A percentile compares a stretch with the other conserved stretches of the same genome.
Evolutionary conservation across 352 stramenopile species (phyloP).

Genomic region (Globisporangium rhizosaccharum): DNA sequence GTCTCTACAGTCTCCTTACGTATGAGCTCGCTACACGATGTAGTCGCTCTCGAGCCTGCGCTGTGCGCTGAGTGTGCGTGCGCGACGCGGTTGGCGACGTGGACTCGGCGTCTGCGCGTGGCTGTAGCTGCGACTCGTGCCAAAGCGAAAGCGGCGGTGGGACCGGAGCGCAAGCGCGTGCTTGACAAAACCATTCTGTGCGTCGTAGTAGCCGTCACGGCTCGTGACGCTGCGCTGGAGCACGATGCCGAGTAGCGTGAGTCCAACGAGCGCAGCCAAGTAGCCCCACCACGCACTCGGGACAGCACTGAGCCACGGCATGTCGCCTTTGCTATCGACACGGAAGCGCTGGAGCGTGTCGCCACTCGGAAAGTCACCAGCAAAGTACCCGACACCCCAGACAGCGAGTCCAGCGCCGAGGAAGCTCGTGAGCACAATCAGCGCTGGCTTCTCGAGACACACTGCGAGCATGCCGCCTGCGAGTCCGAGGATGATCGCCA

Average conservation of each 20-base stretch:
- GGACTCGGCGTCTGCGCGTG: slow-evolving; percentile 9
- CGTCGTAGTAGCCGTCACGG: slow-evolving; percentile 24
- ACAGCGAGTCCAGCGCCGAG: slow-evolving; percentile 35
- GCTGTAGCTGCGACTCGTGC: not conserved
- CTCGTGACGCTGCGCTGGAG: slow-evolving; percentile 45
- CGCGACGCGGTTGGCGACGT: not conserved
- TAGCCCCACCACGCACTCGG: slow-evolving; percentile 59
- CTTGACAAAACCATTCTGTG: slow-evolving; percentile 6
- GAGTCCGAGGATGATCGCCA: slow-evolving; percentile 39
- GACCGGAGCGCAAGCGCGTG: not conserved
- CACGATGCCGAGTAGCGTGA: slow-evolving; percentile 37
- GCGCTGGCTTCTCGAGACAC: slow-evolving; percentile 51
- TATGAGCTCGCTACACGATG: slow-evolving; percentile 33
- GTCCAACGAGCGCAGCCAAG: slow-evolving; percentile 36
- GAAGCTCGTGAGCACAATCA: slow-evolving; percentile 45
- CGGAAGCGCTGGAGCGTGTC: slow-evolving; percentile 37
- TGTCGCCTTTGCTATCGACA: slow-evolving; percentile 23
- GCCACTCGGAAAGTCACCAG: slow-evolving; percentile 50
- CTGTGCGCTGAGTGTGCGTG: not conserved
- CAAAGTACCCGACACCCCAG: slow-evolving; percentile 63
- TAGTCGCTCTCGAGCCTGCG: slow-evolving; percentile 16
- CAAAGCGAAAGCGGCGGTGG: not conserved
- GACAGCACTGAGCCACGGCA: slow-evolving; percentile 27
- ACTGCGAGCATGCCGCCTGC: slow-evolving; percentile 34
- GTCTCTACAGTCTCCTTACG: not conserved